Evolutionary conservation across 805 yeast species (phyloP).

Genomic region (Saturnispora diversa): DNA sequence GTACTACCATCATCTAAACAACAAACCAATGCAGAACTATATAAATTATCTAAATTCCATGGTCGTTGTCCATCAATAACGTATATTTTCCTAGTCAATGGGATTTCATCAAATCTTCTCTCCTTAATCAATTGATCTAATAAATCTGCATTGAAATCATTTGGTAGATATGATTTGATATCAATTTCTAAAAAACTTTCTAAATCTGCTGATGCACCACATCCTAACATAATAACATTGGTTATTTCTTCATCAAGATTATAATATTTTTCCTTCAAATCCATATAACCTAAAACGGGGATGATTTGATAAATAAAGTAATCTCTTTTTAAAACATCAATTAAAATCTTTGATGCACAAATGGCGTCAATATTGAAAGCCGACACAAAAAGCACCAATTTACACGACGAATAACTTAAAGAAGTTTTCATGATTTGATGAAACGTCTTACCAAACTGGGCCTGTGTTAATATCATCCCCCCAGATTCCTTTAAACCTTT

Average conservation of each 20-base stretch:
- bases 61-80: slow-evolving; percentile 91
- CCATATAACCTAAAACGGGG: slow-evolving; percentile 89
- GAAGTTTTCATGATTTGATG: slow-evolving; percentile 62
- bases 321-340: slow-evolving; percentile 65
- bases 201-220: slow-evolving; percentile 88
- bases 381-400: slow-evolving; percentile 78
- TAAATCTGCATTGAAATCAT: slow-evolving; percentile 13
- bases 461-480: slow-evolving; percentile 67
- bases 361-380: slow-evolving; percentile 87
- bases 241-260: slow-evolving; percentile 66
- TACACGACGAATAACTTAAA: slow-evolving; percentile 86
- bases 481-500: not conserved
- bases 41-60: slow-evolving; percentile 90
- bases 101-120: slow-evolving; percentile 15
- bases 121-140: slow-evolving; percentile 4
- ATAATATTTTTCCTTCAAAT: slow-evolving; percentile 53
- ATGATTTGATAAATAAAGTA: slow-evolving; percentile 79
- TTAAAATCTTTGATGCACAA: slow-evolving; percentile 76
- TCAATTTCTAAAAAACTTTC: slow-evolving; percentile 65
- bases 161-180: slow-evolving; percentile 41
- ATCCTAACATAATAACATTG: slow-evolving; percentile 76
- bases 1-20: slow-evolving; percentile 89
- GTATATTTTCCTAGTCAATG: slow-evolving; percentile 54
- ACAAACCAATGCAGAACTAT: slow-evolving; percentile 67
- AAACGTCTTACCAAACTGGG: slow-evolving; percentile 60